Evolutionary conservation across 73 alveolate genomes (phyloP).

Genomic region (Symbiodinium pilosum): DNA sequence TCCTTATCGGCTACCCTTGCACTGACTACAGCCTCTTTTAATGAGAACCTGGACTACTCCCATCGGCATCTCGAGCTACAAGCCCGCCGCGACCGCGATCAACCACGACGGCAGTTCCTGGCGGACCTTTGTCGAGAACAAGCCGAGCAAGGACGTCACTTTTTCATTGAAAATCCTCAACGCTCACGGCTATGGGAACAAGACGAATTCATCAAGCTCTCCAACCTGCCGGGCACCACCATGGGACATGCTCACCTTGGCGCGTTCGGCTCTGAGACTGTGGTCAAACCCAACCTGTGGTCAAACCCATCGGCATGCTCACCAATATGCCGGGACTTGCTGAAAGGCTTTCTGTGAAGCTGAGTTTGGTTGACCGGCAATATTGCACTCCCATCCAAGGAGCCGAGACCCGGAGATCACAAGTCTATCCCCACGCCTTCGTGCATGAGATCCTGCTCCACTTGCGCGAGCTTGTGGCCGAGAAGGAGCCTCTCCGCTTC

Average conservation of each 20-base stretch:
- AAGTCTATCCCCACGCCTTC: neutral
- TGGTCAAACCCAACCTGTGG: neutral
- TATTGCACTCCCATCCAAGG: conserved; percentile 30
- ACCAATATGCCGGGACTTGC: conserved; percentile 31
- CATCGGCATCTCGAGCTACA: neutral
- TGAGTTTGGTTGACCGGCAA: neutral
- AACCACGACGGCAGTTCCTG: neutral
- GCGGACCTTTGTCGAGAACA: neutral
- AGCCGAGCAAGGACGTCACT: neutral
- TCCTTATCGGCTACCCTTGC: neutral
- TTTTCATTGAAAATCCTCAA: conserved; percentile 4
- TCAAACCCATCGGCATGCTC: neutral
- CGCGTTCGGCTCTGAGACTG: conserved; percentile 1
- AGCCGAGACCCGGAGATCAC: neutral
- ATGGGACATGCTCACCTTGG: neutral
- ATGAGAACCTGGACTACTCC: conserved; percentile 27
- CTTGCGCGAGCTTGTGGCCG: neutral
- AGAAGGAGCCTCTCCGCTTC: conserved; percentile 1
- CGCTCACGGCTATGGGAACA: conserved; percentile 1
- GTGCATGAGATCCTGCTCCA: neutral
- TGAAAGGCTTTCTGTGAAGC: neutral
- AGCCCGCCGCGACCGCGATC: neutral
- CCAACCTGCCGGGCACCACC: neutral
- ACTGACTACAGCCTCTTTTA: neutral
- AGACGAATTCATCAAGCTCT: neutral